Base-by-base conservation (phyloP, 208 protist species). In the Tritrichomonas foetus region DNA sequence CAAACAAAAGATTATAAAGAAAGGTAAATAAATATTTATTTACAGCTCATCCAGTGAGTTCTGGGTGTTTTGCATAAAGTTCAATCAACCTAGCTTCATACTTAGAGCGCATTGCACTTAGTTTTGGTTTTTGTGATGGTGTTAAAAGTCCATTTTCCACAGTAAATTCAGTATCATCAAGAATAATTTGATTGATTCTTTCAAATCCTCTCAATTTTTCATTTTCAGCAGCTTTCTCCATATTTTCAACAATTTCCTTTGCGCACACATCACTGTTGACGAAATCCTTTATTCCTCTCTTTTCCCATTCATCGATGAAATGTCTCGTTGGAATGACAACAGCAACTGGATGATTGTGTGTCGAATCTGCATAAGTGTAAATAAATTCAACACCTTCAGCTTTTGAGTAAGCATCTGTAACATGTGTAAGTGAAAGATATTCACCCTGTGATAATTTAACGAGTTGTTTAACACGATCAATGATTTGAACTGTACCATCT, bases 381-480 rank as follows among this genome's bases (percentile, higher is more conserved):
- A 78, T 78, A 22, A 9, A 36, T 44, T 36, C 8, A n/a, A 78
- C 33, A 27, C 69, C 69, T 27, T 78, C 25, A n/a, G 69, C 36
- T 13, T 78, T 78, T 36, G 69, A 78, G 25, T 78, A 78, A n/a
- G 20, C 25, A 78, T 78, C 69, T 47, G 25, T 78, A 53, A 94
- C 74, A 92, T 94, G 93, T 27, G 74, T 93, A 25, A 95, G 93
- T 0, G 93, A 72, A 5, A 95, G 57, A 94, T 94, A 95, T 93
- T 95, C 95, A 39, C 95, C 95, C 33, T 94, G 82, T 61, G 93
- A 92, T 49, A 95, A 78, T 84, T 95, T 95, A 72, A 95, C 75
- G 30, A 95, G 82, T 55, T 95, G 93, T 92, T 95, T 95, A 69
- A 94, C 94, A 44, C 94, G n/a, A 92, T 95, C 95, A 66, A 95